Evolutionary conservation across 192 early-diverging fungal species (phyloP), one percentile per base, ranked within the genome.

Genomic region (Mortierella antarctica): DNA sequence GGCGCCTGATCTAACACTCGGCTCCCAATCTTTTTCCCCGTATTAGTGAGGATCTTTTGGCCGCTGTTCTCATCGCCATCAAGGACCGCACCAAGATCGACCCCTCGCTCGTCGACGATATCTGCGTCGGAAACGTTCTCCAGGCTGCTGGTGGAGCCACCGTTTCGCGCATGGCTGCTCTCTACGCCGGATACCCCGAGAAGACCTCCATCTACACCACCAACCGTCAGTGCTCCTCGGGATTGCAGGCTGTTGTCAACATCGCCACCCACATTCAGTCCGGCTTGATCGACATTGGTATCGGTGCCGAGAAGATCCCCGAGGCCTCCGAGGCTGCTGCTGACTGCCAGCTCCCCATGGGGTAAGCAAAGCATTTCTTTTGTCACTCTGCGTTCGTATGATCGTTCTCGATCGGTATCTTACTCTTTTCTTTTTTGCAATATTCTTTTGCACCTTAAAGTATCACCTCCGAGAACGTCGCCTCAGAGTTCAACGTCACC

Each of bases 381-480:
- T 21, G 11, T 51, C 50, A 21, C 17, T 55, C 54, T n/a, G 54
- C 8, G 3, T 21, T 55, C 54, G 23, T n/a, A 31, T 64, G 23
- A 31, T 39, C 57, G n/a, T 13, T 49, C 11, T 41, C 31, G 23
- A 62, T 20, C 44, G 17, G 51, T 50, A 31, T 48, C 12, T 54
- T 73, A 21, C 41, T 5, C 40, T 69, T 48, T n/a, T 14, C 21
- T 52, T 45, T 47, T 51, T 31, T 48, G 5, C 46, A 31, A 31
- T 31, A 31, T 3, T 31, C 31, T 31, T 47, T 49, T 21, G n/a
- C 31, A 46, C 12, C 57, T 50, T 67, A 49, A 62, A 75, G 76
- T 69, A 92, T 94, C 73, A 99, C 96, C 47, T 98, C 97, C 50
- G 98, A 99, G 86, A 98, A 98, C 86, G 98, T 99, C 61, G 94